Evolutionary conservation across 495 filamentous ascomycete genomes (phyloP).

Genomic region (Ramalina intermedia): DNA sequence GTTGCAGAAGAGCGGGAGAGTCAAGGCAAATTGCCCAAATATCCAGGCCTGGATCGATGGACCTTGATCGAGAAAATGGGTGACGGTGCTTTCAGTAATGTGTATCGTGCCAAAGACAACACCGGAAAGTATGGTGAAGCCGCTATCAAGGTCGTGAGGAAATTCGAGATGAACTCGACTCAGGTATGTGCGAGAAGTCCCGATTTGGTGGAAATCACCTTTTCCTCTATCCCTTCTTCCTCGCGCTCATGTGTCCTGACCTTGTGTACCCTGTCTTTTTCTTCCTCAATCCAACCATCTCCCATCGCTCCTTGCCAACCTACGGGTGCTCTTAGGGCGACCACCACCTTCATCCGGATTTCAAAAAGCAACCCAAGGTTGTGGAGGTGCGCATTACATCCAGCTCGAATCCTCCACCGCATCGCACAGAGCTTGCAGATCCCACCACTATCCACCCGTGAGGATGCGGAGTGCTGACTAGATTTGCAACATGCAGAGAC

Average conservation of each 20-base stretch:
- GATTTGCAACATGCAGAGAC: slow-evolving; percentile 42
- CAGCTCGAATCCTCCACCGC: slow-evolving; percentile 11
- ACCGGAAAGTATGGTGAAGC: slow-evolving; percentile 59
- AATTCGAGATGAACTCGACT: slow-evolving; percentile 94
- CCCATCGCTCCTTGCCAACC: slow-evolving; percentile 25
- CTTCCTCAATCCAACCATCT: slow-evolving; percentile 12
- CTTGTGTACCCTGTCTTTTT: slow-evolving; percentile 11
- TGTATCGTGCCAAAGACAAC: slow-evolving; percentile 75
- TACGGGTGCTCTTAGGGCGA: slow-evolving; percentile 47
- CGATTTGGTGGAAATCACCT: slow-evolving; percentile 14
- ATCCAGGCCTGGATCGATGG: slow-evolving; percentile 87
- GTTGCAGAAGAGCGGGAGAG: slow-evolving; percentile 80
- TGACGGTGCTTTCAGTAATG: slow-evolving; percentile 97
- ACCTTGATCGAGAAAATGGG: slow-evolving; percentile 94
- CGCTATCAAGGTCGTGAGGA: slow-evolving; percentile 96
- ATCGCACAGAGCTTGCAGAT: slow-evolving; percentile 9
- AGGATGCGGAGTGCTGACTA: slow-evolving; percentile 10
- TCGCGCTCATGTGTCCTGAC: slow-evolving; percentile 6
- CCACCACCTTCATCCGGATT: slow-evolving; percentile 81
- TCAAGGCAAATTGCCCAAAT: slow-evolving; percentile 73
- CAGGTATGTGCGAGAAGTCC: slow-evolving; percentile 57
- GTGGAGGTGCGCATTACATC: slow-evolving; percentile 76
- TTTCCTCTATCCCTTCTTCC: not conserved
- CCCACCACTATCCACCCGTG: not conserved
- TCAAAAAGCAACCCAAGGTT: slow-evolving; percentile 84